A percentile compares a stretch with the other conserved stretches of the same genome.
phyloP scores from a whole-genome alignment of 2,329 filamentous ascomycete genomes.

The Dactylellina drechsleri region DNA sequence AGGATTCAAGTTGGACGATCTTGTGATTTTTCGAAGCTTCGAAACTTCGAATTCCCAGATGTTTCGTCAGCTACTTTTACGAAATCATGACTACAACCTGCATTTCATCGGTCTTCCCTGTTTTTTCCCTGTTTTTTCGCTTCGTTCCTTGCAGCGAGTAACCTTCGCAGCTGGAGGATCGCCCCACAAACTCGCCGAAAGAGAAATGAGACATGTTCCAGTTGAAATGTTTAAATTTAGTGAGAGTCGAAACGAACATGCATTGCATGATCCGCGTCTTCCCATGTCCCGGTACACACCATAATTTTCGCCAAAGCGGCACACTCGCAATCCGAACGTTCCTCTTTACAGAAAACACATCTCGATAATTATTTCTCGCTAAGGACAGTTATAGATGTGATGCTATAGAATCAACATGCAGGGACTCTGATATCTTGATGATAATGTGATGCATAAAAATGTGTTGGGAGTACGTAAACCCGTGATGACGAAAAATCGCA shows the following conservation, averaged over 20 bases:
- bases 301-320: constrained; percentile 12
- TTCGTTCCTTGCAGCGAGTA: constrained; percentile 11
- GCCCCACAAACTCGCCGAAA: constrained; percentile 25
- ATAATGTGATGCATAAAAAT: constrained; percentile 10
- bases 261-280: constrained; percentile 11
- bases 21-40: too few species aligned
- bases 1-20: too few species aligned
- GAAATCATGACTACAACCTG: constrained; percentile 3
- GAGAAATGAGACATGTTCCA: constrained; percentile 8
- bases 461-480: constrained; percentile 8
- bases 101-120: constrained; percentile 2
- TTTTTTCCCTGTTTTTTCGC: constrained; percentile 4
- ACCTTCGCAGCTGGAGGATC: too few species aligned
- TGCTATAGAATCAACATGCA: constrained; percentile 7
- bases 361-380: constrained; percentile 16
- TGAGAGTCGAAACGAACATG: constrained; percentile 22
- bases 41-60: too few species aligned
- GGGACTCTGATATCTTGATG: constrained; percentile 25
- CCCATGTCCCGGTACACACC: not conserved
- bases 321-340: not conserved
- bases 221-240: constrained; percentile 18
- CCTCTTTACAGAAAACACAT: not conserved
- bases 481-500: constrained; percentile 3
- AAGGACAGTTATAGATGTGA: constrained; percentile 19
- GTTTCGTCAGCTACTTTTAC: not conserved